Conservation (phyloP, 208 protist species). For the Leishmania martiniquensis region DNA sequence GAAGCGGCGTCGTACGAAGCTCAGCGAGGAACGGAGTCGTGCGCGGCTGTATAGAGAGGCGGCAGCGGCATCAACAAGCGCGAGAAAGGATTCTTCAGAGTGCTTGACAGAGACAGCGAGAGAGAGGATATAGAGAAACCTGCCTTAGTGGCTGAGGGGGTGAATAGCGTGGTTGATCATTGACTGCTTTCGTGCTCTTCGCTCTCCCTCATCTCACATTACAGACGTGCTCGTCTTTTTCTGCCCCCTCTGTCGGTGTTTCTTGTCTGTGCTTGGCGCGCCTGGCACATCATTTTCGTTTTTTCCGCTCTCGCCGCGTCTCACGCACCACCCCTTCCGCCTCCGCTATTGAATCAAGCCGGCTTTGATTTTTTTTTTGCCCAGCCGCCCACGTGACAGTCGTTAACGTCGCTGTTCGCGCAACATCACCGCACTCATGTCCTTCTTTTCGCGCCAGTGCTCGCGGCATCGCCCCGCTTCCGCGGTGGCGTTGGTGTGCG, state of each 20-base stretch:
- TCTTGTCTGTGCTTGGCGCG: not conserved
- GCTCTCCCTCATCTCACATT: not conserved
- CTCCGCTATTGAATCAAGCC: not conserved
- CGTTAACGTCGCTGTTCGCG: not conserved
- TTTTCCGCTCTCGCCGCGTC: not conserved
- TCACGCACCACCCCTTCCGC: not conserved
- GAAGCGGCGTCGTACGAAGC: not conserved
- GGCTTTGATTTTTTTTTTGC: not conserved
- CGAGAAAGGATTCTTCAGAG: not conserved
- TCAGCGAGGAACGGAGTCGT: not conserved
- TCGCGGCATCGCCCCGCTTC: not conserved
- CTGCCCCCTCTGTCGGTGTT: not conserved
- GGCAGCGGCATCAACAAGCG: not conserved
- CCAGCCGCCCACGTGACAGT: not conserved
- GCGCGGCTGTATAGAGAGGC: not conserved
- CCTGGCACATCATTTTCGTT: not conserved
- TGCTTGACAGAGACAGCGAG: not conserved
- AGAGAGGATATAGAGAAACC: not conserved
- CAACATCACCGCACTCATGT: slow-evolving; percentile 12
- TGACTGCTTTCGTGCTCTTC: not conserved
- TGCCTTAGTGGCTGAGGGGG: not conserved
- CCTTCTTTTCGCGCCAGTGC: not conserved
- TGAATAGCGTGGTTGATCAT: not conserved
- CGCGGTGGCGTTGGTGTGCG: slow-evolving; percentile 16
- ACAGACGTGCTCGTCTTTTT: not conserved